Conservation (phyloP, 108 stramenopile species). For the Fistulifera pelliculosa region DNA sequence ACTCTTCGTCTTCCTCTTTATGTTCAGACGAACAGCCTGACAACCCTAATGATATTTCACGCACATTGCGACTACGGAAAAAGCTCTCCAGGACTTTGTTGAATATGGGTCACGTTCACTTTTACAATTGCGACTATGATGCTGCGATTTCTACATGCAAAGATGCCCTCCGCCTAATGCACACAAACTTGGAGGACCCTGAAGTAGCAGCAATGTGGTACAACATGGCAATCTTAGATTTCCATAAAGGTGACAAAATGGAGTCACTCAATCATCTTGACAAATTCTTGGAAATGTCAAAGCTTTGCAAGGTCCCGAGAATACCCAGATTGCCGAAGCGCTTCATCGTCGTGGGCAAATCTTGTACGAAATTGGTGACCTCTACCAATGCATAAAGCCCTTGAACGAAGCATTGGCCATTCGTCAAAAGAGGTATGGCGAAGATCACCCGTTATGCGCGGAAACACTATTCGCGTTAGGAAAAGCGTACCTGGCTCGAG, state of each 20-base stretch:
- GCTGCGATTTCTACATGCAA: conserved; percentile 2
- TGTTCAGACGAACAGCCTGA: not conserved
- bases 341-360: conserved; percentile 7
- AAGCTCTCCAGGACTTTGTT: conserved; percentile 8
- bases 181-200: conserved; percentile 5
- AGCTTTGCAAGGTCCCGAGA: not conserved
- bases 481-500: conserved; percentile 8
- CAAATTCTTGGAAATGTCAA: conserved; percentile 7
- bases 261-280: conserved; percentile 8
- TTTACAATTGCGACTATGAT: conserved; percentile 13
- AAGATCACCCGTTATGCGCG: not conserved
- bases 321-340: conserved; percentile 7
- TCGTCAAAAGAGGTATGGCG: not conserved
- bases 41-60: not conserved
- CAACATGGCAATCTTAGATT: conserved; percentile 3
- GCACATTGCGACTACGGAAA: conserved; percentile 2
- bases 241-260: conserved; percentile 6
- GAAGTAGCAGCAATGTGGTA: conserved; percentile 13
- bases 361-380: conserved; percentile 17
- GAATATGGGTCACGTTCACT: conserved; percentile 16
- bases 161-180: conserved; percentile 9
- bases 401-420: conserved; percentile 21
- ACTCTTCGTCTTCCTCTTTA: not conserved
- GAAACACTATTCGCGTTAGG: conserved; percentile 7
- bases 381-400: conserved; percentile 46